phyloP scores from a whole-genome alignment of 805 yeast species.

The Pichia pseudocactophila region DNA sequence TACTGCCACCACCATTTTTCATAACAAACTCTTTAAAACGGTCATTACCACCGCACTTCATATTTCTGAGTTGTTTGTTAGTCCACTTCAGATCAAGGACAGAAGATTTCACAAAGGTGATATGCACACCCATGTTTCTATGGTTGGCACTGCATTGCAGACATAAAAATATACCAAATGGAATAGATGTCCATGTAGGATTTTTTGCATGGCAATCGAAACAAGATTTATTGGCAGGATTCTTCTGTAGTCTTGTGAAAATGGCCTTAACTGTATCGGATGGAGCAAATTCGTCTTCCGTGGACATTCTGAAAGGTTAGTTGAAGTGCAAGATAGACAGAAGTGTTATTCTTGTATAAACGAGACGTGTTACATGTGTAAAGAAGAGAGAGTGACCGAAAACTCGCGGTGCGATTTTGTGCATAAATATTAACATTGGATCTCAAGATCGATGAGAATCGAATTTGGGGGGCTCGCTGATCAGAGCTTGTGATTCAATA shows the following conservation, averaged over 20 bases:
- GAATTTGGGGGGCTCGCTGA: no score
- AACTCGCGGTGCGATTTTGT: no score
- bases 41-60: slow-evolving; percentile 91
- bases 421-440: no score
- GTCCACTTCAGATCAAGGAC: slow-evolving; percentile 88
- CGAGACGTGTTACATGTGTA: no score
- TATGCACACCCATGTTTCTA: slow-evolving; percentile 92
- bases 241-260: slow-evolving; percentile 53
- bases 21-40: slow-evolving; percentile 73
- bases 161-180: slow-evolving; percentile 89
- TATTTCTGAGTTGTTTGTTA: slow-evolving; percentile 77
- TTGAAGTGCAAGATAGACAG: no score
- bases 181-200: slow-evolving; percentile 98
- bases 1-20: slow-evolving; percentile 79
- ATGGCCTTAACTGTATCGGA: slow-evolving; percentile 62
- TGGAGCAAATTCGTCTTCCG: slow-evolving; percentile 39
- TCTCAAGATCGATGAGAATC: no score
- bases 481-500: no score
- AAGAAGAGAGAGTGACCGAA: no score
- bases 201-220: slow-evolving; percentile 91
- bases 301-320: neutral
- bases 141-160: slow-evolving; percentile 93
- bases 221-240: slow-evolving; percentile 70
- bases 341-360: no score
- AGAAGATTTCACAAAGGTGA: slow-evolving; percentile 88